phyloP scores from a whole-genome alignment of 2,329 filamentous ascomycete genomes.

The Exophiala sp. region DNA sequence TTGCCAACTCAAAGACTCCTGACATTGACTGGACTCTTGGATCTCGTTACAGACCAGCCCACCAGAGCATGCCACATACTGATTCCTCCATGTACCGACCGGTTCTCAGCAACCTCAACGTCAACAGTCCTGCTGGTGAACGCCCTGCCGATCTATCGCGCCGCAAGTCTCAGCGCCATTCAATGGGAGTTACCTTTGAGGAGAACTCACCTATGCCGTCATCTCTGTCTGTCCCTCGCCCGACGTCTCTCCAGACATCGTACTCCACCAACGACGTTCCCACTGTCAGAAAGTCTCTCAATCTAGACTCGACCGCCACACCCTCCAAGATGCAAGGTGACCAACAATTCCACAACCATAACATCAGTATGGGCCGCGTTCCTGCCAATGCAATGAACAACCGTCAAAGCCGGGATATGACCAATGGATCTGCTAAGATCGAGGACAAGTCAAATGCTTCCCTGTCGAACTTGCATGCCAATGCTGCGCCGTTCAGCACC shows the following conservation, averaged over 20 bases:
- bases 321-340: slow-evolving; percentile 55
- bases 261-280: slow-evolving; percentile 87
- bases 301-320: slow-evolving; percentile 39
- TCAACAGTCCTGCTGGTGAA: slow-evolving; percentile 33
- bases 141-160: slow-evolving; percentile 31
- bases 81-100: slow-evolving; percentile 39
- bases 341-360: slow-evolving; percentile 62
- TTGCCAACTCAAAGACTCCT: slow-evolving; percentile 64
- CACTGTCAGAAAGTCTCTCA: slow-evolving; percentile 66
- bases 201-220: slow-evolving; percentile 27
- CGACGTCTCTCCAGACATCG: slow-evolving; percentile 62
- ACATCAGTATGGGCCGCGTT: slow-evolving; percentile 73
- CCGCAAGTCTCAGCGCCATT: slow-evolving; percentile 40
- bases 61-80: slow-evolving; percentile 56
- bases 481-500: slow-evolving; percentile 71
- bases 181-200: slow-evolving; percentile 39
- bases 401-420: slow-evolving; percentile 67
- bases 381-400: slow-evolving; percentile 59
- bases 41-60: slow-evolving; percentile 61
- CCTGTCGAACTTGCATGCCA: slow-evolving; percentile 60
- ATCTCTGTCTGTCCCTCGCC: slow-evolving; percentile 42
- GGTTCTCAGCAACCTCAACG: slow-evolving; percentile 32
- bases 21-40: slow-evolving; percentile 60
- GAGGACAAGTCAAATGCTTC: slow-evolving; percentile 20
- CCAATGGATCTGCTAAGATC: slow-evolving; percentile 29